Conservation (phyloP, 2,329 filamentous ascomycete genomes). For the Pseudogymnoascus sp. region DNA sequence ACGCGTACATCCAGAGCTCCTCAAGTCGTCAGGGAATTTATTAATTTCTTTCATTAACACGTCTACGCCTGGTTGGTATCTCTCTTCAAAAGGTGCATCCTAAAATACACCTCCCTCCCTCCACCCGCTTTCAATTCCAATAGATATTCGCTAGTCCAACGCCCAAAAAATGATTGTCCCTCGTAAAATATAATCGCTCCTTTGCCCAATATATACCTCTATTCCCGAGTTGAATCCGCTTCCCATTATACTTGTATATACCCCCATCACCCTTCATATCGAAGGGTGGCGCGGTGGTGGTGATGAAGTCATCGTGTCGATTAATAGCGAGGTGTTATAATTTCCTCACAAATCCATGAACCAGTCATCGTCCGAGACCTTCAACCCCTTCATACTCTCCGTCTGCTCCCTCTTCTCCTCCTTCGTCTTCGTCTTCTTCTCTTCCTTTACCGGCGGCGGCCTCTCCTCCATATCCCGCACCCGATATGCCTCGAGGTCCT, state of each 20-base stretch:
- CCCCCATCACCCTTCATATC: background rate
- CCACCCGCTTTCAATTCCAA: background rate
- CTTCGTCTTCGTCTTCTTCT: background rate
- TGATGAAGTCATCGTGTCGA: background rate
- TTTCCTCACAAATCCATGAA: background rate
- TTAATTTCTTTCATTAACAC: background rate
- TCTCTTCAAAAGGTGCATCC: constrained; percentile 1
- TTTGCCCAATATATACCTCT: background rate
- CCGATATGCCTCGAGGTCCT: constrained; percentile 26
- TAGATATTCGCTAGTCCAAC: background rate
- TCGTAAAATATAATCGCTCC: background rate
- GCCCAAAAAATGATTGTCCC: background rate
- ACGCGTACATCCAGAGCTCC: too few relatives aligned
- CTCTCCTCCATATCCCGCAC: constrained; percentile 1
- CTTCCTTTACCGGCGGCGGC: background rate
- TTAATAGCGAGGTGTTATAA: background rate
- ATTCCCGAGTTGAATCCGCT: constrained; percentile 1
- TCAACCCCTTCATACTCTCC: constrained; percentile 2
- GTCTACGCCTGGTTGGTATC: background rate
- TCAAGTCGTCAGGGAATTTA: background rate
- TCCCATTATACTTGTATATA: background rate
- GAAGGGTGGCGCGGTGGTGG: background rate
- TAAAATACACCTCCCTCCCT: background rate
- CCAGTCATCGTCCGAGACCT: background rate
- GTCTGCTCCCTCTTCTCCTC: background rate